Base-by-base conservation (phyloP, 225 moss, liverwort and hornwort genomes). In the Thuidium tamariscinum region DNA sequence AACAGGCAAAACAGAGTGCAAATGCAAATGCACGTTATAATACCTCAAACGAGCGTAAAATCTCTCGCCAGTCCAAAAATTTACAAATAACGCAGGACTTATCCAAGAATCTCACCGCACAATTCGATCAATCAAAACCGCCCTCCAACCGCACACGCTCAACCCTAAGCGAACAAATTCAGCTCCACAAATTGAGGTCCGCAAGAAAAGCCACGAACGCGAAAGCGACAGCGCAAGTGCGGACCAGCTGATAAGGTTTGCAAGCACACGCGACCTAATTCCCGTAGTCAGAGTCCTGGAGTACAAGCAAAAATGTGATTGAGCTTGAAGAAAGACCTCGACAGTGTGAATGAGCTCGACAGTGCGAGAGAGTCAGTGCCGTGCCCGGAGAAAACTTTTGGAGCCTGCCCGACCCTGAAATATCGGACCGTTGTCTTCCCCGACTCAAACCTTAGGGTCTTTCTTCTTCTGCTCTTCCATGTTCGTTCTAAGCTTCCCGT, bases 381-480 rank as follows among this genome's bases (percentile, higher is more conserved):
- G 82, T 87, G 83, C 87, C 87, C 83, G 70, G 19, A 11, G 10
- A 1, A 27, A 60, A 51, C 25, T 0, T 83, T 75, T 27, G 20
- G 56, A 8, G 16, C 14, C 87, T 87, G 87, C 87, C 87, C 87
- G 83, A 3, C 10, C 87, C 87, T 68, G 48, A 77, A 87, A 83
- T 67, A 83, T 87, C 87, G 87, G 87, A 77, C 87, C 87, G 87
- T 87, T 87, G 87, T 70, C 77, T 59, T 83, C 87, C 82, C 83
- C 25, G 46, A 87, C 82, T 77, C 83, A 87, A 83, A 72, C 87
- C 76, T 82, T 87, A 82, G 77, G 87, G 87, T 83, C 83, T 69
- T 17, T 77, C 42, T 30, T 12, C 5, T 46, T 36, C 1, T 5
- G 11, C 29, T 77, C 49, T 46, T 4, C 30, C 63, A 65, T 56